These are phyloP conservation scores for Aspergillus phoenicis DNA, from an alignment of 2,329 filamentous ascomycete genomes.

Conservation along the genomic window DNA sequence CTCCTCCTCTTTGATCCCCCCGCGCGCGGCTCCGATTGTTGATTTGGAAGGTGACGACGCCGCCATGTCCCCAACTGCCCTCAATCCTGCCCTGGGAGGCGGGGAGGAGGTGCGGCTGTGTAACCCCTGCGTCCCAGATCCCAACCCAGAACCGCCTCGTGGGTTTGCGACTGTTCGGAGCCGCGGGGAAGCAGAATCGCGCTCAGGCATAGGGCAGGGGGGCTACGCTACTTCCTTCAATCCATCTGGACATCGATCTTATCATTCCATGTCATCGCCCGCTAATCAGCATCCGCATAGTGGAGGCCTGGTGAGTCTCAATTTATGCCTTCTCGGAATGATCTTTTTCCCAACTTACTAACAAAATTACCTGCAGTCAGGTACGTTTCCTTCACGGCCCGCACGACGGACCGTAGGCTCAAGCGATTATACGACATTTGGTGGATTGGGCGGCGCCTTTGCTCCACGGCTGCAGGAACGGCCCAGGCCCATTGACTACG, in stretches of 20 bases:
- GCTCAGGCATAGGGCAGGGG: constrained; percentile 16
- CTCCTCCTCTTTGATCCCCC: constrained; percentile 45
- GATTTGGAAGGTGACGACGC: constrained; percentile 50
- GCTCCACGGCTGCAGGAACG: constrained; percentile 19
- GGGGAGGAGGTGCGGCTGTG: constrained; percentile 71
- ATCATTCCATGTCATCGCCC: constrained; percentile 30
- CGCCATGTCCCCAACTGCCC: constrained; percentile 22
- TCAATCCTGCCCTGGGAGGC: constrained; percentile 60
- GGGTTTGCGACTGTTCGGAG: constrained; percentile 32
- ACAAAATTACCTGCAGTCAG: constrained; percentile 16
- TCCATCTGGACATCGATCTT: constrained; percentile 28
- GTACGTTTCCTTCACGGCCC: constrained; percentile 19
- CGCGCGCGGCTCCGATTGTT: constrained; percentile 48
- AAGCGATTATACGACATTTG: constrained; percentile 24
- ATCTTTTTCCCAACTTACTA: not conserved
- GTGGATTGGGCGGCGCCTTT: constrained; percentile 20
- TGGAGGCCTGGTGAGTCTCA: constrained; percentile 19
- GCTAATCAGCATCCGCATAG: constrained; percentile 11
- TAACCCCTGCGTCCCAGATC: constrained; percentile 73
- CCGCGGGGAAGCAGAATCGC: constrained; percentile 19
- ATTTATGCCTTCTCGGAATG: not conserved
- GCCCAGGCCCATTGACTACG: constrained; percentile 22
- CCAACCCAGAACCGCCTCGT: constrained; percentile 60
- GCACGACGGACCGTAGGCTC: constrained; percentile 31
- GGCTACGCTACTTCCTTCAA: constrained; percentile 15